Evolutionary conservation across 495 filamentous ascomycete species (phyloP).

Genomic region (Saxophila tyrrhenica): DNA sequence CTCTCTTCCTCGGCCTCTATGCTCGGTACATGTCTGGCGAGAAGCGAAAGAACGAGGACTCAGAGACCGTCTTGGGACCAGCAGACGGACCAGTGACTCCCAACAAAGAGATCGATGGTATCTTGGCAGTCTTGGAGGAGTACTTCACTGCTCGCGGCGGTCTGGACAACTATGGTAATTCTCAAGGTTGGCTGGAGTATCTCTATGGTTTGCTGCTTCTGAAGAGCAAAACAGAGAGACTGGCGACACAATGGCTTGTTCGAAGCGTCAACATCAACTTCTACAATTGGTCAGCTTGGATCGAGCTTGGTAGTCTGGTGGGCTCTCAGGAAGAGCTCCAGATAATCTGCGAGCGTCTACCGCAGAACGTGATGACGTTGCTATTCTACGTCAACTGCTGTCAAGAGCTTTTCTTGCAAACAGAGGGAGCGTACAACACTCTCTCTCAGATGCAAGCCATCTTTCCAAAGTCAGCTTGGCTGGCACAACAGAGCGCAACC

Average conservation of each 20-base stretch:
- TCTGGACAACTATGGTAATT: slow-evolving; percentile 36
- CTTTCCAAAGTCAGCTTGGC: slow-evolving; percentile 77
- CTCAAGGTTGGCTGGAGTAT: slow-evolving; percentile 93
- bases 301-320: slow-evolving; percentile 68
- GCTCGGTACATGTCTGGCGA: slow-evolving; percentile 87
- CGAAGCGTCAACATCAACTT: slow-evolving; percentile 75
- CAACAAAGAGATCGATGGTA: slow-evolving; percentile 69
- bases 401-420: slow-evolving; percentile 83
- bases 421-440: slow-evolving; percentile 54
- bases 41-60: slow-evolving; percentile 91
- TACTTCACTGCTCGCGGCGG: slow-evolving; percentile 55
- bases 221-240: slow-evolving; percentile 77
- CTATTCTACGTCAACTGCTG: slow-evolving; percentile 86
- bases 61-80: slow-evolving; percentile 94
- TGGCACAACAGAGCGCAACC: slow-evolving; percentile 79
- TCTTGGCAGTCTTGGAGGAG: slow-evolving; percentile 62
- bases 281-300: slow-evolving; percentile 95
- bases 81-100: slow-evolving; percentile 69
- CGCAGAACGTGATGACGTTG: slow-evolving; percentile 81
- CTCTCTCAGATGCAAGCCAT: slow-evolving; percentile 67
- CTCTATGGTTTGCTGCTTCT: slow-evolving; percentile 84
- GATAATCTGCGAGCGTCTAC: slow-evolving; percentile 50
- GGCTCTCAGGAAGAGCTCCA: slow-evolving; percentile 70
- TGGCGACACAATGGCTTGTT: slow-evolving; percentile 71
- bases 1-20: slow-evolving; percentile 86